phyloP scores from a whole-genome alignment of 179 eudicot genomes.

The Monotropa hypopitys region DNA sequence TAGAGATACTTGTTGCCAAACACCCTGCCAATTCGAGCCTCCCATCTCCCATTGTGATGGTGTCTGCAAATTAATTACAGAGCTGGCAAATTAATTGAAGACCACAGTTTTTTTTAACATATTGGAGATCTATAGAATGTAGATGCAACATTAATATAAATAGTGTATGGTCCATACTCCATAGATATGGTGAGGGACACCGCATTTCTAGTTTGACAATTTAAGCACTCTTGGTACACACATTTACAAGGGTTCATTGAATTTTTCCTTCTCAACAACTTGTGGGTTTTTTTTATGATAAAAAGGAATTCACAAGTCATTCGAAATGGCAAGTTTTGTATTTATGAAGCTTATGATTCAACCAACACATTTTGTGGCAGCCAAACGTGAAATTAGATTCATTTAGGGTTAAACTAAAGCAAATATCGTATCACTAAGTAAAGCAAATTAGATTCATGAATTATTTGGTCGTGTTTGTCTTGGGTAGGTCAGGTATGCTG shows the following conservation, averaged over 20 bases:
- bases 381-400: too few relatives aligned
- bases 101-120: too few relatives aligned
- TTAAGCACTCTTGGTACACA: neutral
- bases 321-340: neutral
- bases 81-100: neutral
- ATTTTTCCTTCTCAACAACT: neutral
- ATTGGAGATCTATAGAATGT: too few relatives aligned
- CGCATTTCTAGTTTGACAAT: conserved; percentile 4
- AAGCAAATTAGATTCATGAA: too few relatives aligned
- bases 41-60: conserved; percentile 65
- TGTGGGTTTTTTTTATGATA: neutral
- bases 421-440: too few relatives aligned
- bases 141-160: neutral
- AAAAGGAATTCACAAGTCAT: neutral
- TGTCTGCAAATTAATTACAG: conserved; percentile 20
- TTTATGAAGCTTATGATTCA: neutral
- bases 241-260: neutral
- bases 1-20: conserved; percentile 45
- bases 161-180: neutral
- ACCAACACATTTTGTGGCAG: neutral
- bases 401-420: too few relatives aligned
- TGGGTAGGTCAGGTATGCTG: too few relatives aligned
- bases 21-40: conserved; percentile 48
- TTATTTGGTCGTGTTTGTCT: too few relatives aligned
- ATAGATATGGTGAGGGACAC: neutral